These are phyloP conservation scores for Diaporthe sp. DNA, from an alignment of 2,329 filamentous ascomycete species.

Conservation along the genomic window DNA sequence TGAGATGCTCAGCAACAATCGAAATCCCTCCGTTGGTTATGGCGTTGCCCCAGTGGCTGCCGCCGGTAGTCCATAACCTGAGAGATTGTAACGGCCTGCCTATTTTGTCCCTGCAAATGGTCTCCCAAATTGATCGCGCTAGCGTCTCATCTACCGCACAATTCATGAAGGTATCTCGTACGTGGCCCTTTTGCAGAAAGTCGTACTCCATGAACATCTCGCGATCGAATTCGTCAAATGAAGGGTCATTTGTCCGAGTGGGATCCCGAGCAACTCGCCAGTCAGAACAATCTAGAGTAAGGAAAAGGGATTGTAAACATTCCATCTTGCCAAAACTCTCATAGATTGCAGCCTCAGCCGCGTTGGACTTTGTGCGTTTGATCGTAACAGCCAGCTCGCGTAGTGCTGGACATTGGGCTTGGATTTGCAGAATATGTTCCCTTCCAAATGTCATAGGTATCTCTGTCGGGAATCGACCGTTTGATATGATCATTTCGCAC, in stretches of 20 bases:
- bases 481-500: too few relatives aligned
- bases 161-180: constrained; percentile 16
- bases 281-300: too few relatives aligned
- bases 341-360: constrained; percentile 14
- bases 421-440: constrained; percentile 14
- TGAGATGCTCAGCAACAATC: neutral
- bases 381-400: neutral
- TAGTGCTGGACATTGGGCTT: neutral
- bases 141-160: constrained; percentile 30
- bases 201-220: too few relatives aligned
- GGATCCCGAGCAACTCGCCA: too few relatives aligned
- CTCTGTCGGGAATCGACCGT: too few relatives aligned
- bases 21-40: neutral
- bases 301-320: too few relatives aligned
- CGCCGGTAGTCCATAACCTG: constrained; percentile 25
- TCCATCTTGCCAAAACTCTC: neutral
- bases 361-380: constrained; percentile 10
- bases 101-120: constrained; percentile 9
- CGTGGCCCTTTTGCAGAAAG: neutral
- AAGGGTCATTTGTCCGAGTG: too few relatives aligned
- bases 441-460: constrained; percentile 15
- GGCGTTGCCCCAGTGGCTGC: neutral
- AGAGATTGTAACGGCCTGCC: constrained; percentile 5
- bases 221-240: too few relatives aligned
- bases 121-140: constrained; percentile 26